phyloP scores from a whole-genome alignment of 2,329 filamentous ascomycete genomes.

The Rhynchosporium secalis region DNA sequence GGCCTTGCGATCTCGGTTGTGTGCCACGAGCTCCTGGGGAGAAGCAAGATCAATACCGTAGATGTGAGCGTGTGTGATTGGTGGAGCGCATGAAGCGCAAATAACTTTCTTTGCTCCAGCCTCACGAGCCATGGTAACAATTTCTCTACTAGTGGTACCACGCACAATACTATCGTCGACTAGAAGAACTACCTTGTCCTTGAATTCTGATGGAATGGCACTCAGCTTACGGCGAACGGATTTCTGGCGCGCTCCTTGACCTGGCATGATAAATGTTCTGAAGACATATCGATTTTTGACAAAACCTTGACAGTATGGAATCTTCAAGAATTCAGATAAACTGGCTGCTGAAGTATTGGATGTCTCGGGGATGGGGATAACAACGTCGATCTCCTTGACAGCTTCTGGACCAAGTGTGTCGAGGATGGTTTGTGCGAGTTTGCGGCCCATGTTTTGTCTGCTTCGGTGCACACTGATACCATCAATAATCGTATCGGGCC shows the following conservation, averaged over 20 bases:
- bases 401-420: constrained; percentile 66
- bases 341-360: constrained; percentile 77
- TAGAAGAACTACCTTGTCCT: constrained; percentile 74
- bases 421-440: constrained; percentile 72
- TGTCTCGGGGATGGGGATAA: constrained; percentile 84
- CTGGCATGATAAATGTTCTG: constrained; percentile 84
- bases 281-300: constrained; percentile 90
- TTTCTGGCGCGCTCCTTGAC: constrained; percentile 77
- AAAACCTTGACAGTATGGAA: constrained; percentile 78
- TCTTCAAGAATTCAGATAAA: constrained; percentile 72
- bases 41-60: constrained; percentile 79
- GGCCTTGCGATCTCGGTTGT: constrained; percentile 59
- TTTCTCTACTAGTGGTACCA: constrained; percentile 78
- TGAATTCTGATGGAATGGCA: constrained; percentile 82
- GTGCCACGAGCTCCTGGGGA: constrained; percentile 69
- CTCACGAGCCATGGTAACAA: constrained; percentile 81
- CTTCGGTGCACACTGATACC: constrained; percentile 84
- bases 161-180: constrained; percentile 91
- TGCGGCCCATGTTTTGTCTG: constrained; percentile 82
- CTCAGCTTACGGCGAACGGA: constrained; percentile 88
- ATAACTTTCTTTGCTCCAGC: constrained; percentile 79
- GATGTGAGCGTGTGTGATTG: constrained; percentile 83
- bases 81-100: constrained; percentile 79
- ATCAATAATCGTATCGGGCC: constrained; percentile 80
- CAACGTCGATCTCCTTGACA: constrained; percentile 75